Conservation (phyloP, 129 eudicot genomes). For the Artemisia tridentata region DNA sequence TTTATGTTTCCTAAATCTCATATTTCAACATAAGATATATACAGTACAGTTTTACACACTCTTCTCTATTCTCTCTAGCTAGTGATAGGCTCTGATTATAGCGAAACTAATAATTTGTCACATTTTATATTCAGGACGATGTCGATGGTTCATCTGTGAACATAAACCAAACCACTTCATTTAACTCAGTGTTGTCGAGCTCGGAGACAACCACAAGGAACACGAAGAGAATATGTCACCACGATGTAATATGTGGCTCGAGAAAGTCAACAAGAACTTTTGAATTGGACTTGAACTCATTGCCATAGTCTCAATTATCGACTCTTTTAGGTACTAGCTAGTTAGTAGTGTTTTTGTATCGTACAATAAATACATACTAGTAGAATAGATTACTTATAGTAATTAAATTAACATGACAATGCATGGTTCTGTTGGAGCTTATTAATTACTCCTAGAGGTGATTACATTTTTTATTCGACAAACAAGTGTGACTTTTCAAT, state of each 20-base stretch:
- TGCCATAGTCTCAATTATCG: not conserved
- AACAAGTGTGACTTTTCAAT: no score
- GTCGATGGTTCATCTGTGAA: slow-evolving; percentile 27
- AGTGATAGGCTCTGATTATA: no score
- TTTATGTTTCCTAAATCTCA: no score
- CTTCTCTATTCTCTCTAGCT: not conserved
- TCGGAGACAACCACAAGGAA: slow-evolving; percentile 3
- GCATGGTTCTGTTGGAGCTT: no score
- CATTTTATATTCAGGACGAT: slow-evolving; percentile 23
- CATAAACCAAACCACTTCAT: slow-evolving; percentile 9
- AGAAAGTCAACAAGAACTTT: slow-evolving; percentile 12
- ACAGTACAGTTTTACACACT: not conserved
- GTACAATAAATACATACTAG: no score
- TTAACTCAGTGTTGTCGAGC: slow-evolving; percentile 9
- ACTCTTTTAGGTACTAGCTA: no score
- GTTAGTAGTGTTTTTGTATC: no score
- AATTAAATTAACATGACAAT: no score
- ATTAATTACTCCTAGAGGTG: no score
- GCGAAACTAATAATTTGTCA: not conserved
- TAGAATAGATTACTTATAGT: no score
- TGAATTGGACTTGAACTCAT: slow-evolving; percentile 8
- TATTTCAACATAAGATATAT: no score
- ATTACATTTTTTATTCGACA: no score
- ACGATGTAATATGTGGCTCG: not conserved
- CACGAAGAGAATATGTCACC: slow-evolving; percentile 9